Evolutionary conservation across 768 basidiomycete species (phyloP).

Genomic region (Mycena crocata): DNA sequence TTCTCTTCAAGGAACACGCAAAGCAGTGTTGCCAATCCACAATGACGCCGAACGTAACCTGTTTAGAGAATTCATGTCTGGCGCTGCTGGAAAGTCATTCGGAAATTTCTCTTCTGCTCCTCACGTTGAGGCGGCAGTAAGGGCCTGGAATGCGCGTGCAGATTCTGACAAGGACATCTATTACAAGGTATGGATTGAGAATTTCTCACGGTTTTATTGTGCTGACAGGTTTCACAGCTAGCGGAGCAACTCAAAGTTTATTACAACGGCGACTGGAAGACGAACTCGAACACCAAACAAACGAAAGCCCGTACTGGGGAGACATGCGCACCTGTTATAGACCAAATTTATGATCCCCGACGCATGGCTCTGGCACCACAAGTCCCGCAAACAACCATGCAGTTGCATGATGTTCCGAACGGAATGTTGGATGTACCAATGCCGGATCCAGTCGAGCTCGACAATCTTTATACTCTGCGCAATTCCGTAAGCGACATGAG

Average conservation of each 20-base stretch:
- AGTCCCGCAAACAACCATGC: background rate
- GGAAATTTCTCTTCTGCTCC: background rate
- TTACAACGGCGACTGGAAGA: background rate
- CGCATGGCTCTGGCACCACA: background rate
- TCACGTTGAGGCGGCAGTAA: no score
- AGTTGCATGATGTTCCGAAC: background rate
- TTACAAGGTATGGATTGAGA: no score
- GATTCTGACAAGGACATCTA: no score
- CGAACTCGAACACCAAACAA: background rate
- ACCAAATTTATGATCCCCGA: background rate
- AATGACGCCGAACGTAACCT: conserved; percentile 1
- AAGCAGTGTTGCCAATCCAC: conserved; percentile 12
- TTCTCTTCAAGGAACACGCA: no score
- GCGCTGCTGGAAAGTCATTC: background rate
- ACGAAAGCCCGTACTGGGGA: background rate
- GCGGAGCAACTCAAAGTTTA: no score
- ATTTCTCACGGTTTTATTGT: no score
- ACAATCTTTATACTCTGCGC: no score
- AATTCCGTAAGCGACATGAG: no score
- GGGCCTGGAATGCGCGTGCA: no score
- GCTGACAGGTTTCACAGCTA: no score
- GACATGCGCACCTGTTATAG: background rate
- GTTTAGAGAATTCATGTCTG: conserved; percentile 13
- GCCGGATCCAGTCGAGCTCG: no score
- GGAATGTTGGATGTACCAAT: background rate